phyloP scores from a whole-genome alignment of 345 rosid genomes.

The Linum trigynum region DNA sequence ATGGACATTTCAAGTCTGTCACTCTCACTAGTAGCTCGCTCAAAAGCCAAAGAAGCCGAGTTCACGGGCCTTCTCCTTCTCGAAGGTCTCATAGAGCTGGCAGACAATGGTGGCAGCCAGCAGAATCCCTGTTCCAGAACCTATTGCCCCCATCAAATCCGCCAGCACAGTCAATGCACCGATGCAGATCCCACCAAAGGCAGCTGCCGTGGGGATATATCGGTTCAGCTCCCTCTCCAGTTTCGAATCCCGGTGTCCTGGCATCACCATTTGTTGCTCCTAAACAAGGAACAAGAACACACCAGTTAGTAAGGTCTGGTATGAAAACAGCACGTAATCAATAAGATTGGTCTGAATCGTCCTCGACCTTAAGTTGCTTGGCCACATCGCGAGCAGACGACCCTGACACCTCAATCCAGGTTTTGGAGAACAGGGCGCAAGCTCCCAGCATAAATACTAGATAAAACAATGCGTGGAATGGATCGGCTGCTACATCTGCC shows the following conservation, averaged over 20 bases:
- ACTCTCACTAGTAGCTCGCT: too few species aligned
- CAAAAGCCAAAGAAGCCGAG: neutral
- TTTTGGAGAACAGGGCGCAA: neutral
- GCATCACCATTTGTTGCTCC: neutral
- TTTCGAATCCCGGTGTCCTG: neutral
- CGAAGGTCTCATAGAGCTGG: neutral
- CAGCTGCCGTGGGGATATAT: neutral
- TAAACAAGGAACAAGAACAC: neutral
- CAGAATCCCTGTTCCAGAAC: neutral
- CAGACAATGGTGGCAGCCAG: neutral
- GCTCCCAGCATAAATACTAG: neutral
- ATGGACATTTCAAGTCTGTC: too few species aligned
- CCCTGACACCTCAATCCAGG: neutral
- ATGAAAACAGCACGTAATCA: neutral
- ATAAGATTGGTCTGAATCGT: neutral
- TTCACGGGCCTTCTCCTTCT: neutral
- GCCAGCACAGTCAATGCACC: neutral
- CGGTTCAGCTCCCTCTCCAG: neutral
- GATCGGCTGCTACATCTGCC: neutral
- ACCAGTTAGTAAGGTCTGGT: neutral
- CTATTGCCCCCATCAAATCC: neutral
- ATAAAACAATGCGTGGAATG: neutral
- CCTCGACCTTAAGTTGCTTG: neutral
- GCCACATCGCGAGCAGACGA: neutral
- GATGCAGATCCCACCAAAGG: neutral